Base-by-base conservation (phyloP, 2,329 filamentous ascomycete genomes). In the Emericellopsis cladophorae region DNA sequence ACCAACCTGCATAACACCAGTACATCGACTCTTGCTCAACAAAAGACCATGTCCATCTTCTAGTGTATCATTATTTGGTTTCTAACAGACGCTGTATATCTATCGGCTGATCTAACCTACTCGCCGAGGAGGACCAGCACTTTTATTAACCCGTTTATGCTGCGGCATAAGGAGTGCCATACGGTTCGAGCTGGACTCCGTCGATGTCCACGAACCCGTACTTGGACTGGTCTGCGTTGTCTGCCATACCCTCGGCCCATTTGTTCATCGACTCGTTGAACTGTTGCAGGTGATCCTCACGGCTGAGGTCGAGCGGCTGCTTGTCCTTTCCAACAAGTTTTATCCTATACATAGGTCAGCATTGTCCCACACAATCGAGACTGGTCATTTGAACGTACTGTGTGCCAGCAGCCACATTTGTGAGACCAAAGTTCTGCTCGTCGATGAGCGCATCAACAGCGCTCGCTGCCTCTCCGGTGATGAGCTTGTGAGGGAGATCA, bases 401-500 rank as follows among this genome's bases (percentile, higher is more conserved):
- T 7, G 18, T 40, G 7, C 39, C 39, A 22, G 39, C 39, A 4
- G 18, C 31, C 2, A 31, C 29, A 16, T 40, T 35, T 29, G 39
- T 40, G 8, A 40, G 11, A 8, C 15, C 39, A 40, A 22, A 40
- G 39, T 40, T 31, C 7, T 40, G 9, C 14, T 40, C 21, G 8
- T 34, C 21, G 5, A 40, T 9, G 26, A 31, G n/a, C 21, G 4
- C n/a, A 16, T 21, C 21, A 7, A 40, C 22, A 9, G 31, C 39
- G 10, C 21, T 26, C 11, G 16, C 5, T 4, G 34, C 31, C n/a
- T 23, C 15, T 16, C 39, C 39, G 2, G 24, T 39, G 2, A 62
- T 44, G 4, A 63, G 48, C 16, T 57, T 52, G 21, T 45, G 48
- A 0, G 56, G 43, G 2, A 64, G 42, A 10, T 54, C 49, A 2